phyloP scores from a whole-genome alignment of 768 basidiomycete species.

The Mycena capillaripes region DNA sequence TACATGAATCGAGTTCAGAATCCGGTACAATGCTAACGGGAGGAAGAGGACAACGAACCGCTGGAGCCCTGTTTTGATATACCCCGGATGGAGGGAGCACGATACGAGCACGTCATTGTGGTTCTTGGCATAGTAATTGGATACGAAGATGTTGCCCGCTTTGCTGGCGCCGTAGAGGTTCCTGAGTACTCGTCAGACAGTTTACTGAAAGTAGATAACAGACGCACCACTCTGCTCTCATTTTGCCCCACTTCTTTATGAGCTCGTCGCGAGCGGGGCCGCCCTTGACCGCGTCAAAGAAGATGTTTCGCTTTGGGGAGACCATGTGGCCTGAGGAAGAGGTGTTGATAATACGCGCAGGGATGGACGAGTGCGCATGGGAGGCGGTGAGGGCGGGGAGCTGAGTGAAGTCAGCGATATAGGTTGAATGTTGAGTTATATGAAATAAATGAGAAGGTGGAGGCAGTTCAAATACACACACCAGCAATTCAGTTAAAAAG shows the following conservation, averaged over 20 bases:
- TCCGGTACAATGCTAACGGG: neutral
- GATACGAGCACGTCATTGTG: constrained; percentile 21
- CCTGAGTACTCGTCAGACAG: constrained; percentile 6
- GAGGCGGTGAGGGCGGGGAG: constrained; percentile 22
- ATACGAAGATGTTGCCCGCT: constrained; percentile 23
- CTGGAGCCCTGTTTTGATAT: constrained; percentile 13
- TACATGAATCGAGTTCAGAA: neutral
- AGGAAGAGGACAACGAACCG: neutral
- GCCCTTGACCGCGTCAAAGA: constrained; percentile 17
- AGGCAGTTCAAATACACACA: constrained; percentile 23
- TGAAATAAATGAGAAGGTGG: neutral
- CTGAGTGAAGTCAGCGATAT: neutral
- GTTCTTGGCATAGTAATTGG: constrained; percentile 13
- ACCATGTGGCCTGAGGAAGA: constrained; percentile 10
- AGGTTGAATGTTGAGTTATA: no score
- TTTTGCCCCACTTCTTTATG: constrained; percentile 23
- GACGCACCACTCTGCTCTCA: constrained; percentile 17
- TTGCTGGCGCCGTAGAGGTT: constrained; percentile 29
- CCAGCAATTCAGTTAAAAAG: constrained; percentile 43
- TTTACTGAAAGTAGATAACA: neutral
- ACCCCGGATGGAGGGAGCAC: constrained; percentile 27
- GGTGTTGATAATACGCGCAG: constrained; percentile 29
- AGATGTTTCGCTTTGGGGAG: neutral
- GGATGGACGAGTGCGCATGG: neutral
- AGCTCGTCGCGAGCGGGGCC: constrained; percentile 17